Percentiles rank a stretch among this genome's conserved stretches.
Conservation (phyloP, 164 flowering plant species). For the Sedum album region DNA sequence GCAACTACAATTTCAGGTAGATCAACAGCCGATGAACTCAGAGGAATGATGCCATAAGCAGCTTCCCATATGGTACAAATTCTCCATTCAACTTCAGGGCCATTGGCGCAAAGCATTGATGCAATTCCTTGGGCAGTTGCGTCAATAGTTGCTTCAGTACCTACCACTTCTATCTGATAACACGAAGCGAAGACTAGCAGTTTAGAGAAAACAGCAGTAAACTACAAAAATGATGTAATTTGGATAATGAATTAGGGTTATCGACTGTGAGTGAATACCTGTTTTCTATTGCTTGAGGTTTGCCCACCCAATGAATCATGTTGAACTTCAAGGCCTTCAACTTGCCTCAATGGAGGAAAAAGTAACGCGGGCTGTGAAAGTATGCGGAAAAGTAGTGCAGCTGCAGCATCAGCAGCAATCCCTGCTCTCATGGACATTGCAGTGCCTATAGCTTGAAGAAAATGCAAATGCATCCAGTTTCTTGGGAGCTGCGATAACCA, state of each 20-base stretch:
- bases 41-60: conserved; percentile 87
- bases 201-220: conserved; percentile 5
- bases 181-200: conserved; percentile 6
- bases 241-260: neutral
- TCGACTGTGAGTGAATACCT: conserved; percentile 31
- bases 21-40: conserved; percentile 80
- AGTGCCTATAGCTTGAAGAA: conserved; percentile 89
- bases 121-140: conserved; percentile 99
- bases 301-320: conserved; percentile 64
- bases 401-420: conserved; percentile 96
- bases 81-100: conserved; percentile 99
- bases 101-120: conserved; percentile 96
- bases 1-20: conserved; percentile 92
- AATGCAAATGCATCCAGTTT: conserved; percentile 98
- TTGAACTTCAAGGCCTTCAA: conserved; percentile 78
- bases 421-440: conserved; percentile 99
- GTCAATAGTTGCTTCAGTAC: conserved; percentile 86
- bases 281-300: conserved; percentile 50
- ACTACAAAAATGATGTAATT: neutral
- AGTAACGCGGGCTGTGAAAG: conserved; percentile 95
- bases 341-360: conserved; percentile 85
- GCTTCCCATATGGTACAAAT: conserved; percentile 99
- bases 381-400: conserved; percentile 87
- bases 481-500: conserved; percentile 63
- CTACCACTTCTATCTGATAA: conserved; percentile 67